A percentile compares a stretch with the other conserved stretches of the same genome.
Conservation (phyloP, 768 basidiomycete species). For the Hygrophoropsis aurantiaca region DNA sequence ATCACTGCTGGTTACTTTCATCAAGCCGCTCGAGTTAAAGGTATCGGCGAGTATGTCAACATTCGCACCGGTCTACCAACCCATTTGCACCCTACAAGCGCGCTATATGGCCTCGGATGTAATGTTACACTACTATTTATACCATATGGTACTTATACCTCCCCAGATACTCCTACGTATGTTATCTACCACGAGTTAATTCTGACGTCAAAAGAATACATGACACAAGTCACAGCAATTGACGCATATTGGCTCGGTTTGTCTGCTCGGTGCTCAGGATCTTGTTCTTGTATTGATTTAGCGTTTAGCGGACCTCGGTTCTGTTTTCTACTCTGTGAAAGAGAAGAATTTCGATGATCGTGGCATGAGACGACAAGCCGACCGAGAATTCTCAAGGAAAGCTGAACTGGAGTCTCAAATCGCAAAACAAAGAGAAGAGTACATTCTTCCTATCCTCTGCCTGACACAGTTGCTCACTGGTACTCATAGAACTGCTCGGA, state of each 20-base stretch:
- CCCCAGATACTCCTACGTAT: constrained; percentile 88
- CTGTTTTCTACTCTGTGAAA: constrained; percentile 96
- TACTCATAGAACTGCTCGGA: constrained; percentile 53
- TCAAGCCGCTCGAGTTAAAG: constrained; percentile 96
- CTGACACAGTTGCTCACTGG: constrained; percentile 9
- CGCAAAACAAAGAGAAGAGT: constrained; percentile 77
- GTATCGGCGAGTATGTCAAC: constrained; percentile 98
- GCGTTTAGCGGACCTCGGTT: constrained; percentile 81
- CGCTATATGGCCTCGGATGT: constrained; percentile 95
- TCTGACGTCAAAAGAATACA: constrained; percentile 94
- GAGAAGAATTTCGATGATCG: constrained; percentile 97
- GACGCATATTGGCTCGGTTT: constrained; percentile 97
- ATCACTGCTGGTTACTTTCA: constrained; percentile 99
- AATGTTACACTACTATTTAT: constrained; percentile 17
- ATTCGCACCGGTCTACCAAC: constrained; percentile 93
- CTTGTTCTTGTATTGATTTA: constrained; percentile 7
- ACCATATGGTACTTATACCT: constrained; percentile 9
- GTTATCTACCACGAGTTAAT: constrained; percentile 97
- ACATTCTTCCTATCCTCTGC: constrained; percentile 10
- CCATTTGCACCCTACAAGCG: constrained; percentile 95
- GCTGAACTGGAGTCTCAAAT: constrained; percentile 94
- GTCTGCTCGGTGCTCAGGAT: constrained; percentile 13
- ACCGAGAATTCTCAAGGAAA: constrained; percentile 88
- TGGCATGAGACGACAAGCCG: constrained; percentile 71
- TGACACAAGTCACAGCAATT: constrained; percentile 98